phyloP scores from a whole-genome alignment of 306 rosid species.

The Quercus alba region DNA sequence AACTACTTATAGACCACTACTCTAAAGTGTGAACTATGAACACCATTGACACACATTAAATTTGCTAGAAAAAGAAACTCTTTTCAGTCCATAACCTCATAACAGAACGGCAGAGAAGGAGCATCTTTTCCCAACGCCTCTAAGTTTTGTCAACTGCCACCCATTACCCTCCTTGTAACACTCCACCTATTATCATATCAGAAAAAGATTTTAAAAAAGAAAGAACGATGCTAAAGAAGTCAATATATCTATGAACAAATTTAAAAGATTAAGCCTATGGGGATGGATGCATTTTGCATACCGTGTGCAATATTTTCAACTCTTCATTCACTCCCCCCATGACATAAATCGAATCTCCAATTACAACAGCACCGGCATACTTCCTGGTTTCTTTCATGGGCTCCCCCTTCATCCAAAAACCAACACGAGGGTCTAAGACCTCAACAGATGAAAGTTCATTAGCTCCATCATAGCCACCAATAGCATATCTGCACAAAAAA shows the following conservation, averaged over 20 bases:
- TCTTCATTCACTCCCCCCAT: slow-evolving; percentile 35
- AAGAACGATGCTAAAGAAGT: background rate
- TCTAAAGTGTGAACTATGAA: background rate
- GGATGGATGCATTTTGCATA: slow-evolving; percentile 3
- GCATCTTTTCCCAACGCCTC: slow-evolving; percentile 42
- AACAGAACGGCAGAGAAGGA: slow-evolving; percentile 36
- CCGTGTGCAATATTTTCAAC: slow-evolving; percentile 19
- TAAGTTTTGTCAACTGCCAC: slow-evolving; percentile 32
- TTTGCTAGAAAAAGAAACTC: background rate
- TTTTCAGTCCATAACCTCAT: slow-evolving; percentile 15
- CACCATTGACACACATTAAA: background rate
- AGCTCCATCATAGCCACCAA: slow-evolving; percentile 43
- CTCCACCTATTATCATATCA: slow-evolving; percentile 36
- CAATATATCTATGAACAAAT: background rate
- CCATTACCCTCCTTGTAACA: slow-evolving; percentile 38
- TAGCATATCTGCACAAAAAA: slow-evolving; percentile 32
- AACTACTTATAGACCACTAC: background rate
- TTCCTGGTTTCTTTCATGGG: slow-evolving; percentile 34
- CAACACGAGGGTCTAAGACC: slow-evolving; percentile 39
- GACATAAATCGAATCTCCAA: slow-evolving; percentile 34
- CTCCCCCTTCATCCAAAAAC: slow-evolving; percentile 34
- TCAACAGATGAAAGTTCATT: slow-evolving; percentile 35
- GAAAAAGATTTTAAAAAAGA: background rate
- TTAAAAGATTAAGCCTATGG: background rate
- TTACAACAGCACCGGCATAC: slow-evolving; percentile 24